Base-by-base conservation (phyloP, 257 asterid species). In the Cruciata laevipes region DNA sequence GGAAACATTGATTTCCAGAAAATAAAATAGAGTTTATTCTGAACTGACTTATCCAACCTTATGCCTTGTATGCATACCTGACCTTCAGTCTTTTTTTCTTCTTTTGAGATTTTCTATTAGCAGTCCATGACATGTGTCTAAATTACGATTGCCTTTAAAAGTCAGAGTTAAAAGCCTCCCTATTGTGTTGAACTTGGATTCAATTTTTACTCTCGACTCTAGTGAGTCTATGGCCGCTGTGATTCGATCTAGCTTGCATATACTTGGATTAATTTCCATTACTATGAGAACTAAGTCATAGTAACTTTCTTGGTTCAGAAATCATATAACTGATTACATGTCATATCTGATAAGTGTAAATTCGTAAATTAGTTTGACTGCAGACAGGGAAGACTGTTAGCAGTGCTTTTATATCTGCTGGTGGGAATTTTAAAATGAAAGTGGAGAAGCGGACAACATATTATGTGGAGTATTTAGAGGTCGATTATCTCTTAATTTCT, bases 381-480 rank as follows among this genome's bases (percentile, higher is more conserved):
- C 90, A 88, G 86, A 90, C 94, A 31, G 94, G 97, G 27, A 83
- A 83, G 78, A 78, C 81, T 76, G 95, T 88, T 72, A 81, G 94
- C 47, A 77, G 87, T 80, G 95, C 81, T 63, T 90, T 95, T 16
- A 35, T 77, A 56, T 65, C 79, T 70, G 62, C 71, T 42, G 80
- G 74, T 69, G 88, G 87, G 59, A 93, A 83, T 69, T 88, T 90
- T 72, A 68, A 79, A 18, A 61, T 93, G 80, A 86, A 86, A 83
- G 77, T 88, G 49, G 96, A 88, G 79, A 84, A 85, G 78, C 96
- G 88, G 63, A 77, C 87, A 23, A 65, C 79, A 57, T 87, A 79
- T 74, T 77, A 73, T 69, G 81, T 84, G 49, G 91, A 93, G 56
- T 68, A 76, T 65, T 64, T 89, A 59, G 88, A 85, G 73, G 90